Evolutionary conservation across 1,139 yeast genomes (phyloP).

Genomic region (Zygoascus sp.): DNA sequence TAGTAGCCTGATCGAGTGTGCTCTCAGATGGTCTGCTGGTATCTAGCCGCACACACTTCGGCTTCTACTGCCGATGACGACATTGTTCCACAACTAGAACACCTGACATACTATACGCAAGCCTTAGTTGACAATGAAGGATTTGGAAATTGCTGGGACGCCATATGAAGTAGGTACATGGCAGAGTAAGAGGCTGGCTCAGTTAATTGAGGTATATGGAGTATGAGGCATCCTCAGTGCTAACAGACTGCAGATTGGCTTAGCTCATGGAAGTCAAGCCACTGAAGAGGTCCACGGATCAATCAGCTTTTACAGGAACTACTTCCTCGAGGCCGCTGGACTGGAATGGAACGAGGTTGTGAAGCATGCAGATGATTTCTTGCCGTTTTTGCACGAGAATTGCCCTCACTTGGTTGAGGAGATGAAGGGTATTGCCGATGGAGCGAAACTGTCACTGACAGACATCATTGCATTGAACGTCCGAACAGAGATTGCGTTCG

Average conservation of each 20-base stretch:
- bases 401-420: slow-evolving; percentile 33
- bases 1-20: neutral
- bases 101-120: too few relatives aligned
- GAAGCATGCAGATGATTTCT: slow-evolving; percentile 22
- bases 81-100: neutral
- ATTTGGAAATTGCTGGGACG: slow-evolving; percentile 1
- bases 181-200: too few relatives aligned
- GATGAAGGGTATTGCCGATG: slow-evolving; percentile 35
- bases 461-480: slow-evolving; percentile 36
- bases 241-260: slow-evolving; percentile 30
- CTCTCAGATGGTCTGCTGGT: too few relatives aligned
- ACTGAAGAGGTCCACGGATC: slow-evolving; percentile 25
- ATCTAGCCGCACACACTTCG: slow-evolving; percentile 1
- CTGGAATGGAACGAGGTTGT: slow-evolving; percentile 27
- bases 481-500: slow-evolving; percentile 35
- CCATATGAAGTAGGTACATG: slow-evolving; percentile 8
- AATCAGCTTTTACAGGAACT: slow-evolving; percentile 23
- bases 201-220: too few relatives aligned
- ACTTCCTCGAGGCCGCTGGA: slow-evolving; percentile 24
- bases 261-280: slow-evolving; percentile 28
- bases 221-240: neutral
- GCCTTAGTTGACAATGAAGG: slow-evolving; percentile 11
- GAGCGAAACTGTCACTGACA: slow-evolving; percentile 29
- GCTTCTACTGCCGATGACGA: neutral
- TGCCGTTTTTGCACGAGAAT: slow-evolving; percentile 24